These are phyloP conservation scores for Nemania abortiva DNA, from an alignment of 2,329 filamentous ascomycete genomes.

Conservation along the genomic window DNA sequence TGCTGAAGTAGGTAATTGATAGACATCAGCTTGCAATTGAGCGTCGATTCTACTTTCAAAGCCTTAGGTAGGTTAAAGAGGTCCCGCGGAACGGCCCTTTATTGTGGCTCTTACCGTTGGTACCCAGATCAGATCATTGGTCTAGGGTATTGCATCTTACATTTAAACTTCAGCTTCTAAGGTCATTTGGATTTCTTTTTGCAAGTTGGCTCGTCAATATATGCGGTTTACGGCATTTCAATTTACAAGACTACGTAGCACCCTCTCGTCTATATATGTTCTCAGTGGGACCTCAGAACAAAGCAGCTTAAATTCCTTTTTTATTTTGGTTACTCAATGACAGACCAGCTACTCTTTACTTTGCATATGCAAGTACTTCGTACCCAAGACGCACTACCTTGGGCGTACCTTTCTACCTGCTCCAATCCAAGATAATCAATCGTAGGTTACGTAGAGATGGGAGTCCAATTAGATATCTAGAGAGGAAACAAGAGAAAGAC, in stretches of 20 bases:
- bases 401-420: background rate
- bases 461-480: background rate
- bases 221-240: background rate
- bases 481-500: slow-evolving; percentile 17
- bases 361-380: slow-evolving; percentile 8
- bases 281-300: background rate
- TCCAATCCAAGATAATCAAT: background rate
- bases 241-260: background rate
- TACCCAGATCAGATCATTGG: background rate
- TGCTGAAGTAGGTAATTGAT: background rate
- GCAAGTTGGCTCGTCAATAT: background rate
- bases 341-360: background rate
- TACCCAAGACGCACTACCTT: background rate
- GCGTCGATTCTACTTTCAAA: background rate
- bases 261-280: background rate
- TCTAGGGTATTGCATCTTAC: too few relatives aligned
- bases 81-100: background rate
- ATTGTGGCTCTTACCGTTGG: background rate
- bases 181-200: background rate
- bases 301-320: slow-evolving; percentile 8
- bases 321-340: background rate
- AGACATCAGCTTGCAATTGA: background rate
- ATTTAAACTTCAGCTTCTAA: background rate
- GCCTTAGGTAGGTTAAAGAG: background rate
- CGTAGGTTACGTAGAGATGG: background rate